Evolutionary conservation across 2,329 filamentous ascomycete genomes (phyloP).

Genomic region (Colletotrichum liriopes): DNA sequence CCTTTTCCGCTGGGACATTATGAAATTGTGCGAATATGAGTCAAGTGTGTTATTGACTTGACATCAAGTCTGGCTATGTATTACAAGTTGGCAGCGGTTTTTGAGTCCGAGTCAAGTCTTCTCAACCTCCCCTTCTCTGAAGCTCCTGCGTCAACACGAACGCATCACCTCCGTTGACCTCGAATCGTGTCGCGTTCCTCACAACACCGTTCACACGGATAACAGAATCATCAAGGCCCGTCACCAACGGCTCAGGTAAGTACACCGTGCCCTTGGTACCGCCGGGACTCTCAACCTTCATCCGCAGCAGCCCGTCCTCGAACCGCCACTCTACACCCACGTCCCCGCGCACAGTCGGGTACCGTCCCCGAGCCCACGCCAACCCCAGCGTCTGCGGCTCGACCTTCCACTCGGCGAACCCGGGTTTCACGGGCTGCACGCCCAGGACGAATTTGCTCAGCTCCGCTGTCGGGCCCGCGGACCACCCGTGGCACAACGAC

Average conservation of each 20-base stretch:
- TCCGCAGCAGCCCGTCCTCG: constrained; percentile 21
- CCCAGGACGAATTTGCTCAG: constrained; percentile 51
- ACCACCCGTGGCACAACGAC: constrained; percentile 54
- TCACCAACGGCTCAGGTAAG: constrained; percentile 16
- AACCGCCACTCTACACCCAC: constrained; percentile 32
- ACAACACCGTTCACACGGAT: constrained; percentile 16
- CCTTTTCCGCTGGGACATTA: no score
- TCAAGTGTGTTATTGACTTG: background rate
- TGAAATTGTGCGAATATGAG: no score
- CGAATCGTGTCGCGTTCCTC: constrained; percentile 5
- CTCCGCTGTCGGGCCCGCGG: constrained; percentile 52
- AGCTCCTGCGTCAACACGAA: background rate
- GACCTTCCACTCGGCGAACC: constrained; percentile 45
- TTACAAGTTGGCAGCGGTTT: no score
- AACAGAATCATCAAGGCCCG: background rate
- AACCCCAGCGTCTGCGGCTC: constrained; percentile 45
- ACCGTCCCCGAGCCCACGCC: constrained; percentile 36
- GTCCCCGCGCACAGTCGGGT: constrained; percentile 15
- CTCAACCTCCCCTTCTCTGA: background rate
- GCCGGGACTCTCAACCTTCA: constrained; percentile 26
- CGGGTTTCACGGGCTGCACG: constrained; percentile 44
- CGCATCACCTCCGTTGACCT: background rate
- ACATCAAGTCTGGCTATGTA: background rate
- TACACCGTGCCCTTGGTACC: constrained; percentile 2
- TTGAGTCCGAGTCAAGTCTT: no score